phyloP scores from a whole-genome alignment of 805 yeast species.

The Millerozyma miso region DNA sequence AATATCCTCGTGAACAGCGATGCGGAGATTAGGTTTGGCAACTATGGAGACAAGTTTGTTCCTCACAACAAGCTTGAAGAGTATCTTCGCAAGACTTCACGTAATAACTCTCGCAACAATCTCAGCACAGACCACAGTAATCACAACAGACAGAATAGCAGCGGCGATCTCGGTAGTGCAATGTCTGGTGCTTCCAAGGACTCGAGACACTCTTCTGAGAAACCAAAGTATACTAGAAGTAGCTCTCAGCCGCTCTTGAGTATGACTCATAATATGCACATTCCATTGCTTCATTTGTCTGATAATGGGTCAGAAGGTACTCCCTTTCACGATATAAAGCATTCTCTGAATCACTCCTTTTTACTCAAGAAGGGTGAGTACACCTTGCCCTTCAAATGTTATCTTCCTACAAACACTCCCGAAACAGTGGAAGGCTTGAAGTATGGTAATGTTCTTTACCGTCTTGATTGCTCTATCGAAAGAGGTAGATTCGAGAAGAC shows the following conservation, averaged over 20 bases:
- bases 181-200: neutral
- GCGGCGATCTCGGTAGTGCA: neutral
- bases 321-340: constrained; percentile 31
- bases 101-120: neutral
- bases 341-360: constrained; percentile 28
- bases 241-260: constrained; percentile 24
- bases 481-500: constrained; percentile 42
- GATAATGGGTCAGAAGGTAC: constrained; percentile 40
- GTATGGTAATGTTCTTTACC: constrained; percentile 40
- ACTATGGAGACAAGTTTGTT: constrained; percentile 36
- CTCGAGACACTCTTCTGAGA: constrained; percentile 4
- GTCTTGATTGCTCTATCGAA: constrained; percentile 38
- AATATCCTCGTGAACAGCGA: constrained; percentile 38
- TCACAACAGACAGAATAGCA: neutral
- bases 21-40: constrained; percentile 38
- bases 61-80: constrained; percentile 18
- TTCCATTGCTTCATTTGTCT: constrained; percentile 23
- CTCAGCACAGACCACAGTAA: neutral
- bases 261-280: neutral
- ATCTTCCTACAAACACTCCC: constrained; percentile 43
- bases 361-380: constrained; percentile 50
- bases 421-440: constrained; percentile 51
- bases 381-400: constrained; percentile 43
- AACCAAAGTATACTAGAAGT: constrained; percentile 27
- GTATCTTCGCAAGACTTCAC: constrained; percentile 3